A percentile compares a stretch with the other conserved stretches of the same genome.
These are phyloP conservation scores for Anthostomella pinea DNA, from an alignment of 2,329 filamentous ascomycete species.

Conservation along the genomic window DNA sequence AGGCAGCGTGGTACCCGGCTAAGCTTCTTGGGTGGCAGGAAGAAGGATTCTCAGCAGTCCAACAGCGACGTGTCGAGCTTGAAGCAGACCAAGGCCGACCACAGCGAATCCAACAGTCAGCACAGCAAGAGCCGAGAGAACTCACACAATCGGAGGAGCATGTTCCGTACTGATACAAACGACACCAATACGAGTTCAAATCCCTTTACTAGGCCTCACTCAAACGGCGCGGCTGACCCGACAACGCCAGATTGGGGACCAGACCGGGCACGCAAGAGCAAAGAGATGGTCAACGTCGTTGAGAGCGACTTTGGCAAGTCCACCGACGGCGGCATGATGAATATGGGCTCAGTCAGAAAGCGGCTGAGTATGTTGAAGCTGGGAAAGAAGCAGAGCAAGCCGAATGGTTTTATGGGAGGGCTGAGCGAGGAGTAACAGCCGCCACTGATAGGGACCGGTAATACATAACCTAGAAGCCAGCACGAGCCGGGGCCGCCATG, in stretches of 20 bases:
- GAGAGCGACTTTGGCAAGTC: constrained; percentile 27
- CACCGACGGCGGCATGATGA: constrained; percentile 38
- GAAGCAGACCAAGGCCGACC: constrained; percentile 29
- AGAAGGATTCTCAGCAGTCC: constrained; percentile 38
- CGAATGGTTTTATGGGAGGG: constrained; percentile 49
- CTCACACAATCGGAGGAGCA: constrained; percentile 40
- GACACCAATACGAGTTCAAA: constrained; percentile 25
- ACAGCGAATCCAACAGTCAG: constrained; percentile 29
- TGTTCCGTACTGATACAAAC: constrained; percentile 42
- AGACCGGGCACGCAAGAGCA: constrained; percentile 28
- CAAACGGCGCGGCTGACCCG: constrained; percentile 21
- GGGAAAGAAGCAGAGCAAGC: constrained; percentile 65
- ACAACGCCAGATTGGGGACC: constrained; percentile 19
- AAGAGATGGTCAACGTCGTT: constrained; percentile 27
- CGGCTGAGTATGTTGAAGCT: constrained; percentile 75
- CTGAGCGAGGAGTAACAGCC: constrained; percentile 53
- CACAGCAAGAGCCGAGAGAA: constrained; percentile 36
- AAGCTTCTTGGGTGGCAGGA: constrained; percentile 55
- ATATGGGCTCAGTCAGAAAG: constrained; percentile 69
- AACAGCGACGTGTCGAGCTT: constrained; percentile 23
- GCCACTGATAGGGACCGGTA: too few species aligned
- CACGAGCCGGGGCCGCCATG: too few species aligned
- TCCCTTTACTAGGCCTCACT: constrained; percentile 13
- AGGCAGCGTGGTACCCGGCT: constrained; percentile 52
- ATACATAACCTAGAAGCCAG: too few species aligned